Base-by-base conservation (phyloP, 1,284 basidiomycete species). In the Malassezia brasiliensis region DNA sequence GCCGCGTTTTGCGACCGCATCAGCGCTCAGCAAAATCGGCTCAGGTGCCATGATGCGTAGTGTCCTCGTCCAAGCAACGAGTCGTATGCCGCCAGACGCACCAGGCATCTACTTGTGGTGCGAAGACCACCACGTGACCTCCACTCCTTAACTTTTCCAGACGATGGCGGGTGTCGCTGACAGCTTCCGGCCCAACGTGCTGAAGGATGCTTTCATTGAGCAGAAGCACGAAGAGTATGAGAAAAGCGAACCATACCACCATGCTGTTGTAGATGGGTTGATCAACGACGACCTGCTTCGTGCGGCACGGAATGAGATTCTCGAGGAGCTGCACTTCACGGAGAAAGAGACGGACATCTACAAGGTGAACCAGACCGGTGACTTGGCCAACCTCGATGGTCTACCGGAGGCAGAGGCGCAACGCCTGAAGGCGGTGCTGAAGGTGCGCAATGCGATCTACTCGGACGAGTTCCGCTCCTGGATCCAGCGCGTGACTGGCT, bases 331-430 rank as follows among this genome's bases (percentile, higher is more conserved):
- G 69, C 87, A 83, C 67, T 96, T 96, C 76, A 85, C 89, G 7
- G 86, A 90, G 77, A 98, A 96, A 78, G 89, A 96, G 80, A 98
- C 93, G 6, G 93, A 98, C 73, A 98, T 98, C 65, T 98, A 96
- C 83, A 93, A 90, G 82, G 66, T 98, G 66, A 88, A 93, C 76
- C 93, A 96, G 79, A 96, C 91, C 0, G 93, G 93, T 60, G 93
- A 98, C 77, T 83, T 98, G 22, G 87, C 90, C 11, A 96, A 94
- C 41, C 80, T 93, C 36, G 86, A 85, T 60, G 90, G 84, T 67
- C 84, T 98, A 50, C 51, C 67, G 0, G 60, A 51, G 11, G 59
- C 63, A 30, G 72, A 74, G 52, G 68, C 63, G 11, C 58, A 60
- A 9, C 60, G 70, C 32, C 62, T 74, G n/a, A 60, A 64, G 37